phyloP scores from a whole-genome alignment of 208 protist species.

The Spironucleus salmonicida region DNA sequence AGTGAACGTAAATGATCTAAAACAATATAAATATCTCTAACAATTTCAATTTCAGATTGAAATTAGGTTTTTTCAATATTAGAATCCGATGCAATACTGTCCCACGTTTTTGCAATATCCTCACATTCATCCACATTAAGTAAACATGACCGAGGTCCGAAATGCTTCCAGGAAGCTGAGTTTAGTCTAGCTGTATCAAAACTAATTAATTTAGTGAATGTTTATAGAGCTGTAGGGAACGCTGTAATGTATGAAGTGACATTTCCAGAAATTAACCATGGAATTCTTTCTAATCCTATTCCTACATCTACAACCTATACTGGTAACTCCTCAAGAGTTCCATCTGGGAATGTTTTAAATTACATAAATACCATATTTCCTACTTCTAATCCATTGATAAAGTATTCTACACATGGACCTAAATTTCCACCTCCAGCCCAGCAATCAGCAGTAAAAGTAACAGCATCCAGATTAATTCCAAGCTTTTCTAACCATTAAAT shows the following conservation, averaged over 20 bases:
- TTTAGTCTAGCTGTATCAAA: background rate
- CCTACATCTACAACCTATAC: conserved; percentile 45
- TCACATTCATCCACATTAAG: conserved; percentile 29
- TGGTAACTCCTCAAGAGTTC: background rate
- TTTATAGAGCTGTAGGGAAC: conserved; percentile 30
- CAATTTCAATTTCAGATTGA: background rate
- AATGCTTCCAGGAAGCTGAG: background rate
- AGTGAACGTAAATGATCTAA: conserved; percentile 39
- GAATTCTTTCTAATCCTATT: conserved; percentile 46
- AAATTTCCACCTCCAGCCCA: conserved; percentile 47
- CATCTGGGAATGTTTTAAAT: conserved; percentile 19
- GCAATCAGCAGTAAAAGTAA: conserved; percentile 45
- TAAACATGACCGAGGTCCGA: background rate
- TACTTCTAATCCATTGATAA: conserved; percentile 46
- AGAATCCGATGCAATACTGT: background rate
- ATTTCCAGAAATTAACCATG: conserved; percentile 43
- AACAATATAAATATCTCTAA: conserved; percentile 41
- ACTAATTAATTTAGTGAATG: background rate
- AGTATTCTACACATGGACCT: conserved; percentile 47
- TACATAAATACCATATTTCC: conserved; percentile 49
- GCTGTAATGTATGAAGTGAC: conserved; percentile 41
- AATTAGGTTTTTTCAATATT: background rate
- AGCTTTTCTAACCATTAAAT: conserved; percentile 41
- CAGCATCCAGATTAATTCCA: conserved; percentile 33
- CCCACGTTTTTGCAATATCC: background rate